Percentiles rank a stretch among this genome's conserved stretches.
Evolutionary conservation across 2,329 filamentous ascomycete genomes (phyloP).

Genomic region (Alternaria arbusti): DNA sequence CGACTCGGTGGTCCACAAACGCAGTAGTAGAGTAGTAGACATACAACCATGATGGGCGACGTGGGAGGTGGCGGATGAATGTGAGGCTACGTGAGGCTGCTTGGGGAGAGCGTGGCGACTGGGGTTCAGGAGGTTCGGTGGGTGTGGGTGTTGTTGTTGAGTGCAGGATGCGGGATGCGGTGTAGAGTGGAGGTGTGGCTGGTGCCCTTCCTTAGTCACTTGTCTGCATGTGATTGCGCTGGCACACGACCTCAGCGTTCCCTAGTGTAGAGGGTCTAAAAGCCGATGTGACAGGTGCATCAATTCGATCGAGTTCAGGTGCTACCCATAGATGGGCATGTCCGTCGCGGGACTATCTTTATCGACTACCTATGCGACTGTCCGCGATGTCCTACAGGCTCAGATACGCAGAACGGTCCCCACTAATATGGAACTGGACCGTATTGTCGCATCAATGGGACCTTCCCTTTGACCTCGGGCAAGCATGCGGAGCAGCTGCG

Average conservation of each 20-base stretch:
- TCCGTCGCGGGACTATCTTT: neutral
- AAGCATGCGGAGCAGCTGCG: conserved; percentile 32
- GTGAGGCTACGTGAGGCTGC: conserved; percentile 5
- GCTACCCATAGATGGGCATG: neutral
- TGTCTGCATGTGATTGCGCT: conserved; percentile 29
- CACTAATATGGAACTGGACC: conserved; percentile 5
- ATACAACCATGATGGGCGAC: conserved; percentile 46
- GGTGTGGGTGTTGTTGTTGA: conserved; percentile 12
- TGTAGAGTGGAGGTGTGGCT: conserved; percentile 33
- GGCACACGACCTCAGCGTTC: conserved; percentile 12
- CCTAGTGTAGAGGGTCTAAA: conserved; percentile 3
- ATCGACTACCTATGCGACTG: neutral
- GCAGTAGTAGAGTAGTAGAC: conserved; percentile 23
- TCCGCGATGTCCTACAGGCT: neutral
- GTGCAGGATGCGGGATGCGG: conserved; percentile 25
- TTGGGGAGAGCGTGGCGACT: conserved; percentile 8
- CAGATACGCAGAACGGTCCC: neutral
- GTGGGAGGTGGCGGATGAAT: conserved; percentile 6
- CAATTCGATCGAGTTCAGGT: neutral
- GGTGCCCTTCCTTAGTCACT: conserved; percentile 26
- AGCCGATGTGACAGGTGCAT: neutral
- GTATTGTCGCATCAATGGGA: conserved; percentile 3
- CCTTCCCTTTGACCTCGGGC: conserved; percentile 29
- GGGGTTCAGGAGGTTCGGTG: neutral
- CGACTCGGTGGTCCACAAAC: conserved; percentile 21